A percentile compares a stretch with the other conserved stretches of the same genome.
These are phyloP conservation scores for Yarrowia divulgata DNA, from an alignment of 805 yeast genomes.

Conservation along the genomic window DNA sequence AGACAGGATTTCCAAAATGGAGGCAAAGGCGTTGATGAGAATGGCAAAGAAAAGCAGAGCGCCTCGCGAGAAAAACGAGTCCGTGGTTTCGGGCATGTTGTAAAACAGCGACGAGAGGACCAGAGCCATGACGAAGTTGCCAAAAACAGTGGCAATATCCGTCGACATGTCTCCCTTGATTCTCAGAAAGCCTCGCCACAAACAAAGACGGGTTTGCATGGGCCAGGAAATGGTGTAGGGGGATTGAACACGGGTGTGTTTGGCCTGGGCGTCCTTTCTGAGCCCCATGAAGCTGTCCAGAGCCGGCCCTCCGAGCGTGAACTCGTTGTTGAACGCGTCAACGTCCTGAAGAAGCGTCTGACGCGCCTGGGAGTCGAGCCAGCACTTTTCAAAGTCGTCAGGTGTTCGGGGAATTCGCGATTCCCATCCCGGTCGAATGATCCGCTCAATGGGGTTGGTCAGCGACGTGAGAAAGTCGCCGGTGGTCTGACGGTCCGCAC, in stretches of 20 bases:
- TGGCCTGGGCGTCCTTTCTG: conserved; percentile 47
- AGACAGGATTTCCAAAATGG: conserved; percentile 56
- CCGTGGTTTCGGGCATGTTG: conserved; percentile 56
- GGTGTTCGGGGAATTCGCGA: conserved; percentile 61
- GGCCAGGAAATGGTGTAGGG: conserved; percentile 54
- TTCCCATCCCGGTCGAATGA: conserved; percentile 55
- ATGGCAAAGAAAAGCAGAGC: conserved; percentile 68
- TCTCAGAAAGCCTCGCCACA: conserved; percentile 60
- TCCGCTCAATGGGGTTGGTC: conserved; percentile 62
- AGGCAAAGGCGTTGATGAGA: conserved; percentile 57
- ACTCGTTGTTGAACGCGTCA: conserved; percentile 50
- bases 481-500: conserved; percentile 65
- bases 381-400: conserved; percentile 58
- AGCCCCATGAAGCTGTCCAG: conserved; percentile 48
- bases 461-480: conserved; percentile 65
- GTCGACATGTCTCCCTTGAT: conserved; percentile 60
- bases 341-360: conserved; percentile 54
- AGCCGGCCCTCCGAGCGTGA: conserved; percentile 45
- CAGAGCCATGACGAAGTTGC: conserved; percentile 60
- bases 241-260: conserved; percentile 50
- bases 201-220: conserved; percentile 58
- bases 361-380: conserved; percentile 59
- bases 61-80: conserved; percentile 63
- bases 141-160: conserved; percentile 54
- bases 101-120: conserved; percentile 65